phyloP scores from a whole-genome alignment of 345 rosid species.

The Linum tenue region DNA sequence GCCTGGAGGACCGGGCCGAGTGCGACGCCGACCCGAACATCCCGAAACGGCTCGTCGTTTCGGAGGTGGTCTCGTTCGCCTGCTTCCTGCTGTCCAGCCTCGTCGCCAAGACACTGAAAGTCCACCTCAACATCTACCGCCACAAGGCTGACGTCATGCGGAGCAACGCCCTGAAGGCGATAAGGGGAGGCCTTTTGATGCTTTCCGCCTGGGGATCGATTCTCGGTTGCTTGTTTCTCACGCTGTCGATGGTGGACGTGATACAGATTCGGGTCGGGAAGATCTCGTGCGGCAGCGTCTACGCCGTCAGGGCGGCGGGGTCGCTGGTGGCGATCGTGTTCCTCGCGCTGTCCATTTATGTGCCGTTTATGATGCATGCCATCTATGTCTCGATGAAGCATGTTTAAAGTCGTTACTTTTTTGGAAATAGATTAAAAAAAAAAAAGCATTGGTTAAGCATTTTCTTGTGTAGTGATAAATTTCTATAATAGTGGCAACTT shows the following conservation, averaged over 20 bases:
- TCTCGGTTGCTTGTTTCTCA: constrained; percentile 10
- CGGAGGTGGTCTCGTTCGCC: constrained; percentile 18
- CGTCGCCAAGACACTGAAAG: constrained; percentile 16
- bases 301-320: constrained; percentile 9
- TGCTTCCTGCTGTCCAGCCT: constrained; percentile 16
- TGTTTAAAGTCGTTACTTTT: no score
- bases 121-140: constrained; percentile 11
- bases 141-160: constrained; percentile 1
- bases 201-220: constrained; percentile 4
- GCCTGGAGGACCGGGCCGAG: constrained; percentile 7
- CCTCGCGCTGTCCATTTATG: constrained; percentile 4
- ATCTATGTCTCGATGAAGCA: neutral
- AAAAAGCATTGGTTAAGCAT: no score
- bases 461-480: no score
- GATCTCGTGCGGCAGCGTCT: constrained; percentile 7
- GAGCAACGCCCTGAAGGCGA: constrained; percentile 1
- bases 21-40: constrained; percentile 9
- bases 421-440: no score
- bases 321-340: constrained; percentile 18
- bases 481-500: no score
- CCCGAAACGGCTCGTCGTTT: constrained; percentile 10
- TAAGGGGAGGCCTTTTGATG: no score
- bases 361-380: constrained; percentile 2
- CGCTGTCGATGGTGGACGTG: constrained; percentile 16
- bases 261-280: constrained; percentile 12